phyloP scores from a whole-genome alignment of 768 basidiomycete species.

The Dioszegia hungarica region DNA sequence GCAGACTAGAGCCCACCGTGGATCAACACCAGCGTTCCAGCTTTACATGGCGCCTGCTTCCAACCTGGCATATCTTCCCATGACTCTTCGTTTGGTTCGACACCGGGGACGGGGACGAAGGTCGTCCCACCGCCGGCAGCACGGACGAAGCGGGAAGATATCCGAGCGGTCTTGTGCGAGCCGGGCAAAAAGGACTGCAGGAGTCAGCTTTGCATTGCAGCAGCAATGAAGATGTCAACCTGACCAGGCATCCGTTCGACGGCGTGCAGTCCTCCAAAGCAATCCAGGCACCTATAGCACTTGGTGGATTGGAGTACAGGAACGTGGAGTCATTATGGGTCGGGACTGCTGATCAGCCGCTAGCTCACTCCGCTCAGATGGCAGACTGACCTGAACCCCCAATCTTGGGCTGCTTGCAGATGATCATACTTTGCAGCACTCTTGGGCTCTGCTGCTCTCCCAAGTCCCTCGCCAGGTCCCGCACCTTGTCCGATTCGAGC shows the following conservation, averaged over 20 bases:
- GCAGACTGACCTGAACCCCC: conserved; percentile 72
- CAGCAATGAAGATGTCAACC: not conserved
- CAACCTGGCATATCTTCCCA: conserved; percentile 44
- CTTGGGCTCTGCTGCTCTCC: conserved; percentile 74
- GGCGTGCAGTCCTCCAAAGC: conserved; percentile 81
- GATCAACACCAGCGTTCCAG: conserved; percentile 86
- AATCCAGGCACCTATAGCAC: conserved; percentile 94
- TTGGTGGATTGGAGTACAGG: conserved; percentile 86
- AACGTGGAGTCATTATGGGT: conserved; percentile 84
- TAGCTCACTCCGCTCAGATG: not conserved
- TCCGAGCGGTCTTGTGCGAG: conserved; percentile 69
- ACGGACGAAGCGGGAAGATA: conserved; percentile 81
- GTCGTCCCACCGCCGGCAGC: conserved; percentile 64
- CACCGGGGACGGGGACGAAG: conserved; percentile 61
- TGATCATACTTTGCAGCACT: conserved; percentile 92
- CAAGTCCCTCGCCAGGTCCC: conserved; percentile 67
- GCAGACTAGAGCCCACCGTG: conserved; percentile 62
- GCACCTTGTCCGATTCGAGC: conserved; percentile 69
- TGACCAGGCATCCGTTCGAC: conserved; percentile 46
- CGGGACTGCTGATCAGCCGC: conserved; percentile 56
- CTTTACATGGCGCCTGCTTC: conserved; percentile 35
- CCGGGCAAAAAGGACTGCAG: conserved; percentile 59
- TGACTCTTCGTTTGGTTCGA: conserved; percentile 35
- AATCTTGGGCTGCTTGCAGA: conserved; percentile 88
- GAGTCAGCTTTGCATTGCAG: not conserved